phyloP scores from a whole-genome alignment of 805 yeast genomes.

The Metschnikowia arizonensis region DNA sequence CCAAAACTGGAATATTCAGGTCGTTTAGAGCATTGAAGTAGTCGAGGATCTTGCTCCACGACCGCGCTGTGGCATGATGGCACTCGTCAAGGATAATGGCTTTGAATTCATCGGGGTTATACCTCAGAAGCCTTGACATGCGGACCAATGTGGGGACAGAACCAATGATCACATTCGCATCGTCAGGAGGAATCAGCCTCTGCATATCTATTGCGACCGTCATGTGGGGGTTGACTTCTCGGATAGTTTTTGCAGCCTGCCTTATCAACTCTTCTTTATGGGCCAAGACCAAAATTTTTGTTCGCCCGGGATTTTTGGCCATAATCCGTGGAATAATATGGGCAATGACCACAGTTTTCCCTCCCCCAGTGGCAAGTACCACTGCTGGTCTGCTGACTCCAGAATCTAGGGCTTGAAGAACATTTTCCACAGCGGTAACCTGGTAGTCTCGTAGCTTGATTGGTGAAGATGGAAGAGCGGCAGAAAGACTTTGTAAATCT shows the following conservation, averaged over 20 bases:
- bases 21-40: slow-evolving; percentile 51
- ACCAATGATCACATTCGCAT: slow-evolving; percentile 67
- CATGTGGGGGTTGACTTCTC: slow-evolving; percentile 44
- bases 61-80: slow-evolving; percentile 77
- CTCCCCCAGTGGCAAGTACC: slow-evolving; percentile 90
- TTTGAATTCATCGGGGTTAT: slow-evolving; percentile 58
- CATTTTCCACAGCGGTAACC: slow-evolving; percentile 57
- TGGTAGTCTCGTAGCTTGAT: slow-evolving; percentile 53
- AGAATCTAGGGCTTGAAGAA: slow-evolving; percentile 43
- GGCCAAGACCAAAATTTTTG: slow-evolving; percentile 59
- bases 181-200: slow-evolving; percentile 34
- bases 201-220: slow-evolving; percentile 72
- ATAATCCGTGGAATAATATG: slow-evolving; percentile 46
- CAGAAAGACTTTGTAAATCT: neutral
- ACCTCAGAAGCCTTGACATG: slow-evolving; percentile 44
- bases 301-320: slow-evolving; percentile 17
- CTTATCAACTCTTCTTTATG: slow-evolving; percentile 75
- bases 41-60: slow-evolving; percentile 56
- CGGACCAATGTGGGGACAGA: slow-evolving; percentile 65
- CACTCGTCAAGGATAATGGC: slow-evolving; percentile 86
- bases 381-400: slow-evolving; percentile 66
- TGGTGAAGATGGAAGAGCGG: neutral
- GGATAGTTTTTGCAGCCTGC: slow-evolving; percentile 59
- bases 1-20: slow-evolving; percentile 56
- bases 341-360: slow-evolving; percentile 80